Base-by-base conservation (phyloP, 176 grass and related monocot genomes). In the Cenchrus fungigraminus region DNA sequence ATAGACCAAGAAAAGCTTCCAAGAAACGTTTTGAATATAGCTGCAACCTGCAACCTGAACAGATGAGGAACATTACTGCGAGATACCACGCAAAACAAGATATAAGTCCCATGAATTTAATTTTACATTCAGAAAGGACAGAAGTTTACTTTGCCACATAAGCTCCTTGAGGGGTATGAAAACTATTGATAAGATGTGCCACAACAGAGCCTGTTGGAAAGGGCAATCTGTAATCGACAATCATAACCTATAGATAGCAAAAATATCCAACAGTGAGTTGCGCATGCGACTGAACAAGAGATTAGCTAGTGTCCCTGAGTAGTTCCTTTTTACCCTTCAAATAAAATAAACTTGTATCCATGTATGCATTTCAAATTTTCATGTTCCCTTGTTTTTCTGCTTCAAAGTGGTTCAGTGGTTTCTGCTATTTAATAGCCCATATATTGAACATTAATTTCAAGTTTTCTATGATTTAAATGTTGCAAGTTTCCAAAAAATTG, bases 161-260 rank as follows among this genome's bases (percentile, higher is more conserved):
- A 50, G 80, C 86, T 67, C 94, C 91, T 79, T 83, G 77, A 40
- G 86, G 91, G 12, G 94, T 95, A 63, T 95, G 94, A 49, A 95
- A 93, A 72, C 91, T 87, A 52, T 93, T 95, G 25, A 95, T 74
- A 32, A 95, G 77, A 62, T 93, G 86, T 87, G 81, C 94, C 12
- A 85, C 77, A 37, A 92, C 91, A 10, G 86, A 82, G 9, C 94
- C 94, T 59, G 83, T 83, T 66, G 94, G 94, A 50, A 93, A 95
- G 47, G 88, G 73, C 66, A 95, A 83, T 42, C 57, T 85, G 83
- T 95, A 95, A 15, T 87, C 86, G 22, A 95, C 28, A 61, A 95
- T 82, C 94, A 95, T 93, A 34, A 85, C 76, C 94, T 95, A 49
- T n/a, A 63, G 8, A 9, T 19, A 84, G 25, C 58, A 19, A 16